phyloP scores from a whole-genome alignment of 352 stramenopile species.

The Pythium aquatile region DNA sequence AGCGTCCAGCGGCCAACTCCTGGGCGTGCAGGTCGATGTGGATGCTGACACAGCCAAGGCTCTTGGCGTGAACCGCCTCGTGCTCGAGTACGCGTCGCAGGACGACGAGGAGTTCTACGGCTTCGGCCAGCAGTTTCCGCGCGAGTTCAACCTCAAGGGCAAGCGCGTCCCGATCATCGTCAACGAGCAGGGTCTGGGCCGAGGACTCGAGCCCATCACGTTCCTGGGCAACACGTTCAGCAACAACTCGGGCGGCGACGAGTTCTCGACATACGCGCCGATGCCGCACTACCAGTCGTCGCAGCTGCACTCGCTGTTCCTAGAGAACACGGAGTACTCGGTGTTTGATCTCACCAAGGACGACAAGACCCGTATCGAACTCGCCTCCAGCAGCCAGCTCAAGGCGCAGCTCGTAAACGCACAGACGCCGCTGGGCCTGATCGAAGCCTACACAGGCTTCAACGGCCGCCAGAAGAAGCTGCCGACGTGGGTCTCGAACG shows the following conservation, averaged over 20 bases:
- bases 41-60: background rate
- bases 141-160: constrained; percentile 15
- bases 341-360: constrained; percentile 20
- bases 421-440: constrained; percentile 6
- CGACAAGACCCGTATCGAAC: constrained; percentile 12
- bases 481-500: constrained; percentile 15
- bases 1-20: background rate
- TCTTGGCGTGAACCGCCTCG: constrained; percentile 15
- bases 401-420: constrained; percentile 11
- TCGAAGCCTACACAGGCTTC: constrained; percentile 9
- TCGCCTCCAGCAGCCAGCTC: constrained; percentile 3
- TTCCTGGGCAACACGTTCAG: constrained; percentile 10
- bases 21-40: constrained; percentile 5
- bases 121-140: constrained; percentile 20
- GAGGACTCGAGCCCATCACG: constrained; percentile 14
- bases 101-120: constrained; percentile 17
- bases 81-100: constrained; percentile 17
- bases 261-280: constrained; percentile 11
- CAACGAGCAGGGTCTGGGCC: constrained; percentile 15
- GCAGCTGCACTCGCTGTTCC: constrained; percentile 6
- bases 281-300: constrained; percentile 22
- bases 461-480: constrained; percentile 11
- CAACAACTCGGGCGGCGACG: constrained; percentile 17
- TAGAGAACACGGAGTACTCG: constrained; percentile 18
- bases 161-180: constrained; percentile 19